Evolutionary conservation across 2,329 filamentous ascomycete genomes (phyloP).

Genomic region (Nemania serpens): DNA sequence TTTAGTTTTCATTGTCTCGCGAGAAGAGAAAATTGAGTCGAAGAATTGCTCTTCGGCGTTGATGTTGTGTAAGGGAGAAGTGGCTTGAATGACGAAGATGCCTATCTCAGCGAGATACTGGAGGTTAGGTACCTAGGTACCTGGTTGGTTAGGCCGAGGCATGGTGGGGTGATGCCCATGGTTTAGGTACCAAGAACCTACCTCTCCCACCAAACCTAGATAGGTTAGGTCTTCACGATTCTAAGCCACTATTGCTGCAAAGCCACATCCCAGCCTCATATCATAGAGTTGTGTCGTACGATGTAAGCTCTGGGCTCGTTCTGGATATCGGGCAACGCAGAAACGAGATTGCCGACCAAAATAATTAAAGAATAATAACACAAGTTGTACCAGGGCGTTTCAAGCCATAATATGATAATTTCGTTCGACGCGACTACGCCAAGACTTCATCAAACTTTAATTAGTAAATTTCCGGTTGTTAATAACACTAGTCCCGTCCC

Average conservation of each 20-base stretch:
- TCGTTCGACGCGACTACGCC: not conserved
- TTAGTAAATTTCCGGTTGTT: not conserved
- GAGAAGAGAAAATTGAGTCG: not conserved
- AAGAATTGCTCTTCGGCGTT: not conserved
- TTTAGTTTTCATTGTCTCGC: not conserved
- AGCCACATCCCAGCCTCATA: not conserved
- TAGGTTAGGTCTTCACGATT: too few relatives aligned
- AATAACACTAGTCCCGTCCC: not conserved
- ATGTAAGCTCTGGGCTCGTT: too few relatives aligned
- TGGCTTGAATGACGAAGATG: slow-evolving; percentile 5
- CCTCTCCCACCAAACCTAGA: too few relatives aligned
- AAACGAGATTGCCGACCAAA: not conserved
- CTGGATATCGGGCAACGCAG: not conserved
- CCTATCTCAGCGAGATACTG: too few relatives aligned
- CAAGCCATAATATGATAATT: not conserved
- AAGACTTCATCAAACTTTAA: not conserved
- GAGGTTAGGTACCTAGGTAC: too few relatives aligned
- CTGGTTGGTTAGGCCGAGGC: too few relatives aligned
- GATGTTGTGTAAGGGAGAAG: not conserved
- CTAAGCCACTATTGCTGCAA: not conserved
- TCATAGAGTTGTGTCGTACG: not conserved
- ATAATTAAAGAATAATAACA: not conserved
- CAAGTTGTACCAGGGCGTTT: not conserved
- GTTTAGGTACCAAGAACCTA: too few relatives aligned
- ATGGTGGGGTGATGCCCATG: too few relatives aligned